phyloP scores from a whole-genome alignment of 768 basidiomycete genomes.

The Dacryopinax spathularia region DNA sequence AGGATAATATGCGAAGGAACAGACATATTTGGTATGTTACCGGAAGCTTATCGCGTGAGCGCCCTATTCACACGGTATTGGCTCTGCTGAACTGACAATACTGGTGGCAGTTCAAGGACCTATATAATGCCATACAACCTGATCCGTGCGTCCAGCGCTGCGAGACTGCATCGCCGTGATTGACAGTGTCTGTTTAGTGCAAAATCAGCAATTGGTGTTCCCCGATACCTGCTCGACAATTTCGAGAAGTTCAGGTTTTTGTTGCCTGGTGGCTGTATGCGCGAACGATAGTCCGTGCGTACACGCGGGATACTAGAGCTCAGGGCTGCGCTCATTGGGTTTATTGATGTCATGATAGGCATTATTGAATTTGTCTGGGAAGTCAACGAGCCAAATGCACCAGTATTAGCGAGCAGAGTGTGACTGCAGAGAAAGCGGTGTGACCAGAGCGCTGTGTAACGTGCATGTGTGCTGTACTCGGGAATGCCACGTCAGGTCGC shows the following conservation, averaged over 20 bases:
- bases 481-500: no score
- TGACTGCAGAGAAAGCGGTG: no score
- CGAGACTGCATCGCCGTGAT: neutral
- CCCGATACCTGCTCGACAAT: conserved; percentile 38
- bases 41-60: conserved; percentile 27
- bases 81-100: conserved; percentile 24
- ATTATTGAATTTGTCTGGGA: no score
- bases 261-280: conserved; percentile 40
- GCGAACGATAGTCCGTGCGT: conserved; percentile 15
- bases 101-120: conserved; percentile 34
- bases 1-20: conserved; percentile 43
- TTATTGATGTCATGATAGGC: no score
- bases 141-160: conserved; percentile 31
- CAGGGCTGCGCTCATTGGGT: no score
- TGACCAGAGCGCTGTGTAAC: no score
- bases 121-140: conserved; percentile 39
- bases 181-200: conserved; percentile 20
- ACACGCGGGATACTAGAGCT: neutral
- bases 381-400: no score
- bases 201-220: conserved; percentile 37
- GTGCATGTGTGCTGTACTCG: no score
- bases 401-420: no score
- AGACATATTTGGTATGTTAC: conserved; percentile 53
- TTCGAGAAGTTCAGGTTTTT: conserved; percentile 38
- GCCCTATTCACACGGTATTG: neutral